Conservation (phyloP, 306 rosid species). For the Rubus idaeus region DNA sequence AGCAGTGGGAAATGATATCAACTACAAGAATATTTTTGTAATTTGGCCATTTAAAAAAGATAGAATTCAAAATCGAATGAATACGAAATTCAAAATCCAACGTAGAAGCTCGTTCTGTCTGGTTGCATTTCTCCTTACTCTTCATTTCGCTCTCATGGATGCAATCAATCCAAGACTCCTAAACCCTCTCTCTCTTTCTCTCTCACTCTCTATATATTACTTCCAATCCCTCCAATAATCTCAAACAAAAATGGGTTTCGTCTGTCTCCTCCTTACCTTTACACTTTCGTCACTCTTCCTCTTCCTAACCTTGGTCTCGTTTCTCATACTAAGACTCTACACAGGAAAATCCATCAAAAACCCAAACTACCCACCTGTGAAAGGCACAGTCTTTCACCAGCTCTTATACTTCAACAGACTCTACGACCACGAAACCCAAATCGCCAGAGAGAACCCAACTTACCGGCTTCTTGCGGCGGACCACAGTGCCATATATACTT, state of each 20-base stretch:
- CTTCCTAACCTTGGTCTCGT: conserved; percentile 23
- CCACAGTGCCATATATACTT: conserved; percentile 47
- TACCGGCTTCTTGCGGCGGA: conserved; percentile 41
- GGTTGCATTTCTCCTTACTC: neutral
- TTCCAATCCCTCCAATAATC: neutral
- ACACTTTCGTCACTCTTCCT: conserved; percentile 22
- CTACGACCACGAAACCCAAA: conserved; percentile 33
- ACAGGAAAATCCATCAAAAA: conserved; percentile 54
- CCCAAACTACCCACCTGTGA: conserved; percentile 51
- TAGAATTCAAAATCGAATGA: neutral
- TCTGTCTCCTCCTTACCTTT: conserved; percentile 30
- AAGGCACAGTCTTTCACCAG: conserved; percentile 56
- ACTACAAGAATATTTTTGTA: neutral
- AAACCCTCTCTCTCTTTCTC: neutral
- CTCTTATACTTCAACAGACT: conserved; percentile 45
- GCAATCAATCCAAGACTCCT: neutral
- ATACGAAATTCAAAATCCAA: neutral
- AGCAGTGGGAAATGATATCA: neutral
- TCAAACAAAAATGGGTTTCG: conserved; percentile 32
- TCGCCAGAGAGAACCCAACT: conserved; percentile 45
- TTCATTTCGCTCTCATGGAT: neutral
- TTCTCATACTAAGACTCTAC: conserved; percentile 29
- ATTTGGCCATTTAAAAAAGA: no score
- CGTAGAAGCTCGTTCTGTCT: neutral
- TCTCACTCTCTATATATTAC: neutral